Evolutionary conservation across 1,284 basidiomycete species (phyloP).

Genomic region (Tilletia caries): DNA sequence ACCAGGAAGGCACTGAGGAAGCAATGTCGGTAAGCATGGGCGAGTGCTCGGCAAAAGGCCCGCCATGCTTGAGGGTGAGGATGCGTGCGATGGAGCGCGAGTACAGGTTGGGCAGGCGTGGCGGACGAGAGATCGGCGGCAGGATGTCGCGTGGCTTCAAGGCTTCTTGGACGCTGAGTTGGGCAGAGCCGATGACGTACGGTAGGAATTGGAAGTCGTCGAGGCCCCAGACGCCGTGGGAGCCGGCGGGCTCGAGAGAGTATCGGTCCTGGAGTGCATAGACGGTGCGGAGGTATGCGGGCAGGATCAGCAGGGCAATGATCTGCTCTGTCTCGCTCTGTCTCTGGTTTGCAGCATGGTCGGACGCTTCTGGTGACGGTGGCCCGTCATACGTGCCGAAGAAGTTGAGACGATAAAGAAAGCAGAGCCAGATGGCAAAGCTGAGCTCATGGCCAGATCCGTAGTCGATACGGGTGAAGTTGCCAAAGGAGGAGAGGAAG

Average conservation of each 20-base stretch:
- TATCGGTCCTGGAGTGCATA: conserved; percentile 87
- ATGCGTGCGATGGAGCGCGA: conserved; percentile 65
- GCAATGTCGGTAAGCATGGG: conserved; percentile 85
- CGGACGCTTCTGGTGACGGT: not conserved
- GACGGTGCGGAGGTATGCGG: conserved; percentile 74
- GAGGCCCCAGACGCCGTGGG: conserved; percentile 96
- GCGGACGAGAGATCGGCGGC: not conserved
- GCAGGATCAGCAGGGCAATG: conserved; percentile 62
- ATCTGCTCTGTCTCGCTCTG: conserved; percentile 23
- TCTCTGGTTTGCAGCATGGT: too few relatives aligned
- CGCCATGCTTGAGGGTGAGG: conserved; percentile 36
- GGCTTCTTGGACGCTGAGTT: conserved; percentile 61
- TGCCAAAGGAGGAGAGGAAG: conserved; percentile 80
- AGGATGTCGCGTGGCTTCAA: conserved; percentile 17
- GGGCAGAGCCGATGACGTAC: conserved; percentile 87
- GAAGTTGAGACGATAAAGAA: conserved; percentile 33
- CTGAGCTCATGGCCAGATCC: conserved; percentile 83
- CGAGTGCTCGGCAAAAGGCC: conserved; percentile 44
- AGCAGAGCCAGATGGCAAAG: conserved; percentile 46
- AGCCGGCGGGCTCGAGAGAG: conserved; percentile 88
- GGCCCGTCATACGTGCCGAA: conserved; percentile 18
- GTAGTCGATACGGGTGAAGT: conserved; percentile 87
- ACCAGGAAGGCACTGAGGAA: conserved; percentile 77
- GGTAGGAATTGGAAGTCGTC: conserved; percentile 86
- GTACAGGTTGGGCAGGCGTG: conserved; percentile 47